These are phyloP conservation scores for Sclerotinia nivalis DNA, from an alignment of 2,329 filamentous ascomycete species.

Conservation along the genomic window DNA sequence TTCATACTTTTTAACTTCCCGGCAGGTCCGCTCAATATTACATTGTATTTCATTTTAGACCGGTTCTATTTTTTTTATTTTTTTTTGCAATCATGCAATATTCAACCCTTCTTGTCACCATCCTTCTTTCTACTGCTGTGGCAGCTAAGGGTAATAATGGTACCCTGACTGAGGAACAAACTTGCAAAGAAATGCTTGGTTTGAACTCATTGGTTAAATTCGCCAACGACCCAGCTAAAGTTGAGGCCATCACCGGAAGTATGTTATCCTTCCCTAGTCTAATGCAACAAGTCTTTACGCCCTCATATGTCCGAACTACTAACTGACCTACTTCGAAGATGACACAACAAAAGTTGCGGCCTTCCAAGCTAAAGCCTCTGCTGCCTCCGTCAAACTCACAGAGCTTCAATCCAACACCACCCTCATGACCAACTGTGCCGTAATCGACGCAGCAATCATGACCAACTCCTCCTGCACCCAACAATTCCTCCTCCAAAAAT, in stretches of 20 bases:
- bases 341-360: slow-evolving; percentile 44
- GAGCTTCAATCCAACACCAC: slow-evolving; percentile 44
- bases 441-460: slow-evolving; percentile 38
- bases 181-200: slow-evolving; percentile 42
- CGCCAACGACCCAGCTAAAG: slow-evolving; percentile 43
- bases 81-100: slow-evolving; percentile 30
- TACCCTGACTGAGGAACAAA: slow-evolving; percentile 39
- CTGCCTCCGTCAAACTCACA: slow-evolving; percentile 39
- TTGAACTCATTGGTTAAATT: slow-evolving; percentile 40
- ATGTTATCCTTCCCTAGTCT: not conserved
- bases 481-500: slow-evolving; percentile 28
- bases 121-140: slow-evolving; percentile 32
- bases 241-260: slow-evolving; percentile 40
- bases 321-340: slow-evolving; percentile 22
- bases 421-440: slow-evolving; percentile 41
- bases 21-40: slow-evolving; percentile 21
- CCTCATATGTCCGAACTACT: too few relatives aligned
- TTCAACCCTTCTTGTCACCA: slow-evolving; percentile 32
- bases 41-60: not conserved
- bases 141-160: slow-evolving; percentile 39
- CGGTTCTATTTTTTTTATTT: not conserved
- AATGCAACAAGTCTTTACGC: not conserved
- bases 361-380: slow-evolving; percentile 44
- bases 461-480: slow-evolving; percentile 26
- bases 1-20: slow-evolving; percentile 1